phyloP scores from a whole-genome alignment of 495 filamentous ascomycete species.

The Aspergillus hancockii region DNA sequence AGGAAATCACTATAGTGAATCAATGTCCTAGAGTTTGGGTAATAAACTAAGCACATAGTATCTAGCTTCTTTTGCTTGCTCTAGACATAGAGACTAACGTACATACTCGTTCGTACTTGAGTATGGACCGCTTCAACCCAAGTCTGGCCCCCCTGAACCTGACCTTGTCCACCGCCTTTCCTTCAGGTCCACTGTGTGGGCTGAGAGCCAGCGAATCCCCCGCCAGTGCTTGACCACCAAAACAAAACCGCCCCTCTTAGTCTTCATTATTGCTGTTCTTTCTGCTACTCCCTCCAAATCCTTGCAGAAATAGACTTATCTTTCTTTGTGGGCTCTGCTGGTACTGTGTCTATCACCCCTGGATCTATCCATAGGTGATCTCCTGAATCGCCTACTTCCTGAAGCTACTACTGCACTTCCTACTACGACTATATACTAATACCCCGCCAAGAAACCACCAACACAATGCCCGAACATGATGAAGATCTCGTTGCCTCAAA shows the following conservation, averaged over 20 bases:
- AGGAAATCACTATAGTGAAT: no score
- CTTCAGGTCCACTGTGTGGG: not conserved
- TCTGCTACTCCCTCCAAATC: not conserved
- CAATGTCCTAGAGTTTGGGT: no score
- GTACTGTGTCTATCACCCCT: not conserved
- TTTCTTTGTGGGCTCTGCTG: not conserved
- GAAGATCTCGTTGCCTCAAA: conserved; percentile 84
- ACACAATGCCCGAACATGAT: conserved; percentile 71
- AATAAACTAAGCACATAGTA: no score
- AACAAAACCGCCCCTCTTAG: conserved; percentile 7
- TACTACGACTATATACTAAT: not conserved
- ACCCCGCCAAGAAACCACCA: conserved; percentile 19
- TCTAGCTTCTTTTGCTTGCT: no score
- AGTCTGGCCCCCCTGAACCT: not conserved
- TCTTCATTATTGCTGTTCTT: conserved; percentile 1
- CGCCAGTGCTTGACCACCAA: not conserved
- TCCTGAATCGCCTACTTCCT: not conserved
- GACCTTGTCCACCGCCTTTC: not conserved
- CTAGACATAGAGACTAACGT: no score
- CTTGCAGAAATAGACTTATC: conserved; percentile 2
- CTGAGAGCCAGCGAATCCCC: conserved; percentile 1
- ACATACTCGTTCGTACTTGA: not conserved
- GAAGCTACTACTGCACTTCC: not conserved
- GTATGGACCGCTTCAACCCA: not conserved
- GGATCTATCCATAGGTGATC: not conserved